These are phyloP conservation scores for Aspergillus novofumigatus DNA, from an alignment of 2,329 filamentous ascomycete genomes.

Conservation along the genomic window DNA sequence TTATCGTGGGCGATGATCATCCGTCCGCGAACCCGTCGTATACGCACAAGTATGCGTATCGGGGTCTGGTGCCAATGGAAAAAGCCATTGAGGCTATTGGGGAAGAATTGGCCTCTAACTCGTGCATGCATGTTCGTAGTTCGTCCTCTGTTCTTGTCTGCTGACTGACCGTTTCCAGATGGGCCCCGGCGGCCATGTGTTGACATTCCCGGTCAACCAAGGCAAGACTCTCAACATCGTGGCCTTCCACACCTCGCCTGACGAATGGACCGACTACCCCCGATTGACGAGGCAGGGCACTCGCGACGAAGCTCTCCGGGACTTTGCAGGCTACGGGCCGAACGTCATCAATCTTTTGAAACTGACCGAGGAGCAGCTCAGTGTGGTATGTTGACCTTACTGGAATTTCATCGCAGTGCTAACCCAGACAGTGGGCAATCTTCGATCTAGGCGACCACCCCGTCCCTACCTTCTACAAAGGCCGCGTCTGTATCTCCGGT, in stretches of 20 bases:
- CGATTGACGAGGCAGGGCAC: slow-evolving; percentile 17
- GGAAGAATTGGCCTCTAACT: slow-evolving; percentile 37
- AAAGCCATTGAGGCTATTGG: slow-evolving; percentile 45
- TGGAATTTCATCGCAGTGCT: neutral
- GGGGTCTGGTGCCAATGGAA: slow-evolving; percentile 49
- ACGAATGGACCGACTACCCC: slow-evolving; percentile 21
- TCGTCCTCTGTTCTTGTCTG: neutral
- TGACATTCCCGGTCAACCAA: slow-evolving; percentile 48
- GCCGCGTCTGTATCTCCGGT: slow-evolving; percentile 32
- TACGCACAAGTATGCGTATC: slow-evolving; percentile 51
- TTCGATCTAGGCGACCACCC: slow-evolving; percentile 38
- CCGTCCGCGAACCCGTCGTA: slow-evolving; percentile 45
- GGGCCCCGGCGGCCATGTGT: slow-evolving; percentile 43
- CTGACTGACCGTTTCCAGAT: slow-evolving; percentile 15
- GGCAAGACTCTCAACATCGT: slow-evolving; percentile 48
- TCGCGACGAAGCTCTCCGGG: slow-evolving; percentile 18
- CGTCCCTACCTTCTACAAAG: slow-evolving; percentile 33
- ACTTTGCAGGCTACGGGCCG: slow-evolving; percentile 19
- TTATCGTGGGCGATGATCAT: slow-evolving; percentile 41
- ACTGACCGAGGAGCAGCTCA: slow-evolving; percentile 26
- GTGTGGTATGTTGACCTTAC: slow-evolving; percentile 12
- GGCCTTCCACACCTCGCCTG: slow-evolving; percentile 32
- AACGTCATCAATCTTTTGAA: slow-evolving; percentile 22
- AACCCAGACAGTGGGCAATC: slow-evolving; percentile 33
- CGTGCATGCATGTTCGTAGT: slow-evolving; percentile 28